Evolutionary conservation across 495 filamentous ascomycete species (phyloP), one percentile per base, ranked within the genome.

Genomic region (Chaetomium fimeti): DNA sequence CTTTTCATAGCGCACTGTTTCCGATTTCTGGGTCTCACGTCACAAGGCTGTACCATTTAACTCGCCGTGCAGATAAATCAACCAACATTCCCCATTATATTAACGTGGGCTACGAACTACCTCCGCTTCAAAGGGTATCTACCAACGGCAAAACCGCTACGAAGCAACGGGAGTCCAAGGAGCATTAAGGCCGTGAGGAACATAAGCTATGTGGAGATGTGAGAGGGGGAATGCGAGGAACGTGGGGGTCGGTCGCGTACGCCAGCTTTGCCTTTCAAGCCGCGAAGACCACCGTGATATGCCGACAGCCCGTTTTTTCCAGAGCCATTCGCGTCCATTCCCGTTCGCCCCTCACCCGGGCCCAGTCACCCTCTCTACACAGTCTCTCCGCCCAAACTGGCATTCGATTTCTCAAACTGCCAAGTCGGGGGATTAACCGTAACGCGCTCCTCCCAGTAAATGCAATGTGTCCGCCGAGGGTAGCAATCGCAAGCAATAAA

Each of bases 81-180:
- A 55, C 27, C 24, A 3, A 36, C 43, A 60, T 36, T 32, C 40
- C 25, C 28, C 58, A 36, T 60, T 48, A 60, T 51, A 49, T 51
- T 51, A 60, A 43, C 58, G 45, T 51, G 16, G n/a, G 42, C 58
- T 60, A 60, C 58, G 28, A 51, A 60, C 45, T 38, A n/a, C 47
- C 58, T 51, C 45, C 24, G 27, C 56, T 51, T 9, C 20, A 15
- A n/a, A 49, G 5, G 42, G n/a, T n/a, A 51, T 24, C 43, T 18
- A 47, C 58, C 58, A 51, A 48, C 18, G 29, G 58, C 45, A 28
- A 45, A 60, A 60, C 45, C 58, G 29, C 27, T 51, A 60, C 29
- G 13, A 40, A 38, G 45, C 58, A 45, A 32, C 9, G 15, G 29
- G 25, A n/a, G 28, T 38, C n/a, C 58, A 43, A 15, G 15, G n/a